Percentiles rank a stretch among this genome's conserved stretches.
Evolutionary conservation across 768 basidiomycete species (phyloP).

Genomic region (Lentinula edodes): DNA sequence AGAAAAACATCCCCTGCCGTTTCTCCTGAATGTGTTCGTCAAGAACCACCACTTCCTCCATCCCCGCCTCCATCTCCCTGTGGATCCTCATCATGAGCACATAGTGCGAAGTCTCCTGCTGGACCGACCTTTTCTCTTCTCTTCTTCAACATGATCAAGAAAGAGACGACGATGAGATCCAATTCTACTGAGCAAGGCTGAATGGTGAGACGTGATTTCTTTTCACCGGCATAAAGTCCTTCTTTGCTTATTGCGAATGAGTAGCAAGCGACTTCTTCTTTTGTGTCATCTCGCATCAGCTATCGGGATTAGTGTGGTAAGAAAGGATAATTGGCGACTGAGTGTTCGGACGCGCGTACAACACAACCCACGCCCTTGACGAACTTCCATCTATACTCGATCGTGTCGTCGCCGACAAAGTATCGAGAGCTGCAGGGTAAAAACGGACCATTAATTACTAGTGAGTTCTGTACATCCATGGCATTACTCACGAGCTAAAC

Average conservation of each 20-base stretch:
- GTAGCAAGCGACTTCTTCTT: constrained; percentile 39
- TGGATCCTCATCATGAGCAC: constrained; percentile 30
- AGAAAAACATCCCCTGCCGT: not conserved
- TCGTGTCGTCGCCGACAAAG: constrained; percentile 43
- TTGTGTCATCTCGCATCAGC: constrained; percentile 32
- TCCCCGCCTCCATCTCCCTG: constrained; percentile 31
- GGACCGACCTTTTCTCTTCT: constrained; percentile 34
- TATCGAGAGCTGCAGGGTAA: constrained; percentile 33
- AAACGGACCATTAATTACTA: not conserved
- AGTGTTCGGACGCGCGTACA: constrained; percentile 22
- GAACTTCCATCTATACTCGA: constrained; percentile 46
- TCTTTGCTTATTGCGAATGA: constrained; percentile 26
- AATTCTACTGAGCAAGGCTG: constrained; percentile 44
- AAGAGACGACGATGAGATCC: constrained; percentile 49
- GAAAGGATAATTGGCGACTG: not conserved
- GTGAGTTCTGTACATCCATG: not conserved
- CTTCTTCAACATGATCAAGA: constrained; percentile 52
- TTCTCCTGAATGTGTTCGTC: not conserved
- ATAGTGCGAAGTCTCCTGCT: constrained; percentile 14
- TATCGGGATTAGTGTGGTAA: constrained; percentile 12
- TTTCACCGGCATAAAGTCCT: constrained; percentile 44
- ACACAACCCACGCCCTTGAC: constrained; percentile 32
- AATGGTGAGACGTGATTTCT: constrained; percentile 39
- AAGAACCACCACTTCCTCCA: constrained; percentile 16
- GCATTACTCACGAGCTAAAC: constrained; percentile 34